Percentiles rank a stretch among this genome's conserved stretches.
Evolutionary conservation across 768 basidiomycete species (phyloP).

Genomic region (Mycena alexandri): DNA sequence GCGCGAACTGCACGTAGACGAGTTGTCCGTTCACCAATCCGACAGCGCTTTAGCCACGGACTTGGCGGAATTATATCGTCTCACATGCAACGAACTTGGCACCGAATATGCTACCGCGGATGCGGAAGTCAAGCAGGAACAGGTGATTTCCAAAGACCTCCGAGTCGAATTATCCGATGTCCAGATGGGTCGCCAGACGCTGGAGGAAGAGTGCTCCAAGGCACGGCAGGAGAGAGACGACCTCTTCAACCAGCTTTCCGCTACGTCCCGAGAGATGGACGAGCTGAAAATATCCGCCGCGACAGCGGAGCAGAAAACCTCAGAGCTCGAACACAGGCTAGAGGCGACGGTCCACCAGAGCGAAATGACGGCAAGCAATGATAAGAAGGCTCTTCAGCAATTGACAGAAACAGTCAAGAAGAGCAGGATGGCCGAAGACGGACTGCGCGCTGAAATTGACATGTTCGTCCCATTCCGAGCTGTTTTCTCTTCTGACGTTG

Average conservation of each 20-base stretch:
- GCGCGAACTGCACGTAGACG: slow-evolving; percentile 14
- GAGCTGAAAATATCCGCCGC: slow-evolving; percentile 39
- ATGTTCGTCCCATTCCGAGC: slow-evolving; percentile 59
- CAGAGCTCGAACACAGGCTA: slow-evolving; percentile 44
- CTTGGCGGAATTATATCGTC: slow-evolving; percentile 52
- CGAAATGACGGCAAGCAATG: slow-evolving; percentile 56
- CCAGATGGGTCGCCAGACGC: slow-evolving; percentile 56
- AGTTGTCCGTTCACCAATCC: slow-evolving; percentile 2
- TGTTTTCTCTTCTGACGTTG: slow-evolving; percentile 1
- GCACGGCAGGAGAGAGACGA: slow-evolving; percentile 52
- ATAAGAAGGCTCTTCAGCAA: slow-evolving; percentile 60
- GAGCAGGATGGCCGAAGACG: slow-evolving; percentile 74
- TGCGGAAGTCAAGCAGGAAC: slow-evolving; percentile 43
- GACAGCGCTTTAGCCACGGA: slow-evolving; percentile 11
- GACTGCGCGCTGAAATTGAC: slow-evolving; percentile 75
- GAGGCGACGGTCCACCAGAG: slow-evolving; percentile 49
- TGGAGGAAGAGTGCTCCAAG: slow-evolving; percentile 56
- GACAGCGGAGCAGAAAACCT: slow-evolving; percentile 37
- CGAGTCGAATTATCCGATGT: slow-evolving; percentile 55
- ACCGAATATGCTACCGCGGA: slow-evolving; percentile 46
- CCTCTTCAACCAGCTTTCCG: slow-evolving; percentile 38
- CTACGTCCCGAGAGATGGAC: slow-evolving; percentile 40
- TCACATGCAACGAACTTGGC: slow-evolving; percentile 51
- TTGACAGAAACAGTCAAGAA: slow-evolving; percentile 66
- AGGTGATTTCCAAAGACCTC: slow-evolving; percentile 37